phyloP scores from a whole-genome alignment of 169 alveolate species.

The Babesia microti region DNA sequence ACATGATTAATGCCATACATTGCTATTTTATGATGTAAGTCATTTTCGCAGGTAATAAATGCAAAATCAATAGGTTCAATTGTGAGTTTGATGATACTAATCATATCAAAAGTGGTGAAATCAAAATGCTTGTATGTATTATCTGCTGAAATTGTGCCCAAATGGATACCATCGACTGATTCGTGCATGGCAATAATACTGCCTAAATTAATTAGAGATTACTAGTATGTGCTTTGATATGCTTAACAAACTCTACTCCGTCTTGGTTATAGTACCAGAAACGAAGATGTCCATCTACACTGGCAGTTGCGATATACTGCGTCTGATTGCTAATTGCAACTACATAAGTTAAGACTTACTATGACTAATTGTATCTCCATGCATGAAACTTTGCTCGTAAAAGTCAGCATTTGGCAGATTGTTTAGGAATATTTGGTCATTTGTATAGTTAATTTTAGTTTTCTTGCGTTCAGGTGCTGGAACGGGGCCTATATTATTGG shows the following conservation, averaged over 20 bases:
- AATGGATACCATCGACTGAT: constrained; percentile 61
- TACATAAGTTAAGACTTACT: constrained; percentile 36
- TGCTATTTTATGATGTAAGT: constrained; percentile 43
- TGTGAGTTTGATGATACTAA: constrained; percentile 42
- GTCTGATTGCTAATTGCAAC: constrained; percentile 72
- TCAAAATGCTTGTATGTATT: constrained; percentile 65
- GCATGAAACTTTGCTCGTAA: constrained; percentile 82
- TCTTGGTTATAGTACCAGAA: constrained; percentile 90
- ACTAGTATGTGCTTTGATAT: constrained; percentile 86
- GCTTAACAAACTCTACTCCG: constrained; percentile 92
- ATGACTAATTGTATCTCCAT: constrained; percentile 69
- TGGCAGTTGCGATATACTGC: constrained; percentile 83
- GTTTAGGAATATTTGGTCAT: constrained; percentile 58
- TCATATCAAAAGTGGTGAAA: constrained; percentile 58
- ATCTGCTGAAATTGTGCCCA: constrained; percentile 69
- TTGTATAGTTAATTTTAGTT: constrained; percentile 6
- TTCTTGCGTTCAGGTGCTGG: constrained; percentile 12
- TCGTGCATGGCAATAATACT: constrained; percentile 49
- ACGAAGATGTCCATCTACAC: constrained; percentile 89
- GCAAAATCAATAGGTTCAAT: constrained; percentile 58
- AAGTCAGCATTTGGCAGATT: constrained; percentile 67
- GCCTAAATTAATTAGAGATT: constrained; percentile 10
- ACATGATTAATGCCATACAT: constrained; percentile 30
- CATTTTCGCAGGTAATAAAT: constrained; percentile 31
- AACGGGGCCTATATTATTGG: constrained; percentile 9